Evolutionary conservation across 2,329 filamentous ascomycete species (phyloP).

Genomic region (Aspergillus puulaauensis): DNA sequence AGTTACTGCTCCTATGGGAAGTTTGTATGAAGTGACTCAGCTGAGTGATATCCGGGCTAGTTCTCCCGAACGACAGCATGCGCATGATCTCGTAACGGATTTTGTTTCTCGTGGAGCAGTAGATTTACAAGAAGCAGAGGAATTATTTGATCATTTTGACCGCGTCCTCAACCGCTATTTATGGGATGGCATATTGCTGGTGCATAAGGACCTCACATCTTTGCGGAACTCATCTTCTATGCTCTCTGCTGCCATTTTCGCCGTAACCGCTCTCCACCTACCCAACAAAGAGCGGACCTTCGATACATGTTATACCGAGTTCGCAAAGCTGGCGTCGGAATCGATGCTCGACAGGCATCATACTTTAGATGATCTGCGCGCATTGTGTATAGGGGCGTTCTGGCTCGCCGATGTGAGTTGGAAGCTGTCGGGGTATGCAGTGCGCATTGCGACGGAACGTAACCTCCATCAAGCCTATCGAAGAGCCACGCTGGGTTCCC

Average conservation of each 20-base stretch:
- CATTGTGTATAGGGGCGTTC: conserved; percentile 55
- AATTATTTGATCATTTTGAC: conserved; percentile 41
- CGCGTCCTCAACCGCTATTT: conserved; percentile 42
- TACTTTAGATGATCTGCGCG: conserved; percentile 52
- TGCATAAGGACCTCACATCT: conserved; percentile 47
- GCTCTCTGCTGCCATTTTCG: conserved; percentile 45
- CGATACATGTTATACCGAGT: conserved; percentile 52
- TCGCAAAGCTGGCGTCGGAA: conserved; percentile 52
- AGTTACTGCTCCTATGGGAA: conserved; percentile 48
- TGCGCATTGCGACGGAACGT: conserved; percentile 45
- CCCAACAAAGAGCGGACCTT: conserved; percentile 47
- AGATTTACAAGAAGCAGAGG: conserved; percentile 43
- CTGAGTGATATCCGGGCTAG: conserved; percentile 37
- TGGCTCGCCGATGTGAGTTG: conserved; percentile 56
- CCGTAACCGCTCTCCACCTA: conserved; percentile 53
- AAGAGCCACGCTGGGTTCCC: conserved; percentile 38
- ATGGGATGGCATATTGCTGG: conserved; percentile 46
- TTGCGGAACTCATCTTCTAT: conserved; percentile 49
- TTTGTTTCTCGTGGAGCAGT: conserved; percentile 53
- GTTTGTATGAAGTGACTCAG: conserved; percentile 51
- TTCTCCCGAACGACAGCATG: conserved; percentile 31
- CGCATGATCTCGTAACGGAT: conserved; percentile 43
- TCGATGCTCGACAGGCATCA: conserved; percentile 55
- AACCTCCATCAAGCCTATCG: conserved; percentile 45
- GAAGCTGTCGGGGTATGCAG: conserved; percentile 46